These are phyloP conservation scores for Globisporangium uncinulatum DNA, from an alignment of 352 stramenopile genomes.

Conservation along the genomic window DNA sequence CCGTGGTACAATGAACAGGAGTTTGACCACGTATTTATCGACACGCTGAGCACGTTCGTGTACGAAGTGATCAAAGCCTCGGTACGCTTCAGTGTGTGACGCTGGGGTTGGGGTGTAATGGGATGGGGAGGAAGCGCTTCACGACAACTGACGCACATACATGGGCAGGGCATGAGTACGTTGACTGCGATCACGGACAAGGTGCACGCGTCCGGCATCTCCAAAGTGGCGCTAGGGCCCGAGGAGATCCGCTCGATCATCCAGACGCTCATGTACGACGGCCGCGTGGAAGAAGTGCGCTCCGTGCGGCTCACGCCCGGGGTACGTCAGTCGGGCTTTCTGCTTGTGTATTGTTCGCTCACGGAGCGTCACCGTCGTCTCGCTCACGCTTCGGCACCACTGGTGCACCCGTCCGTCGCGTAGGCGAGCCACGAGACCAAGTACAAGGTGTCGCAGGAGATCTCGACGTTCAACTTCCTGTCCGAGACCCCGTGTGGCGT, in stretches of 20 bases:
- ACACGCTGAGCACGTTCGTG: conserved; percentile 94
- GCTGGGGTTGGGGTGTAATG: not conserved
- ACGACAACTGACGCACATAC: too few species aligned
- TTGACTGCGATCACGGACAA: conserved; percentile 87
- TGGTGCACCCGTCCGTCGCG: not conserved
- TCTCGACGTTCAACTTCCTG: conserved; percentile 85
- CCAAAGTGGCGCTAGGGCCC: conserved; percentile 85
- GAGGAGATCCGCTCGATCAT: conserved; percentile 91
- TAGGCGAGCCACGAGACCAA: conserved; percentile 72
- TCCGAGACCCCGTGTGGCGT: conserved; percentile 87
- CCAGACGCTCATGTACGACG: conserved; percentile 91
- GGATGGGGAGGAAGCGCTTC: too few species aligned
- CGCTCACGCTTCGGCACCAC: not conserved
- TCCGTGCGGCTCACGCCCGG: conserved; percentile 68
- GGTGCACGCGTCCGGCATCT: conserved; percentile 86
- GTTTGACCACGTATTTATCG: conserved; percentile 99
- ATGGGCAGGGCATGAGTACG: conserved; percentile 64
- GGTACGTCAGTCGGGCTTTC: conserved; percentile 24
- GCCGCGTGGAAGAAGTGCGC: conserved; percentile 86
- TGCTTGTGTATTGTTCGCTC: conserved; percentile 4
- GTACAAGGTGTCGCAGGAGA: conserved; percentile 86
- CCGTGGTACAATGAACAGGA: conserved; percentile 99
- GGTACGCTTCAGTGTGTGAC: conserved; percentile 10
- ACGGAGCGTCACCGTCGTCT: too few species aligned
- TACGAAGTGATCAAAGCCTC: conserved; percentile 87